Conservation (phyloP, 1,139 yeast species). For the Williopsis jadinii region DNA sequence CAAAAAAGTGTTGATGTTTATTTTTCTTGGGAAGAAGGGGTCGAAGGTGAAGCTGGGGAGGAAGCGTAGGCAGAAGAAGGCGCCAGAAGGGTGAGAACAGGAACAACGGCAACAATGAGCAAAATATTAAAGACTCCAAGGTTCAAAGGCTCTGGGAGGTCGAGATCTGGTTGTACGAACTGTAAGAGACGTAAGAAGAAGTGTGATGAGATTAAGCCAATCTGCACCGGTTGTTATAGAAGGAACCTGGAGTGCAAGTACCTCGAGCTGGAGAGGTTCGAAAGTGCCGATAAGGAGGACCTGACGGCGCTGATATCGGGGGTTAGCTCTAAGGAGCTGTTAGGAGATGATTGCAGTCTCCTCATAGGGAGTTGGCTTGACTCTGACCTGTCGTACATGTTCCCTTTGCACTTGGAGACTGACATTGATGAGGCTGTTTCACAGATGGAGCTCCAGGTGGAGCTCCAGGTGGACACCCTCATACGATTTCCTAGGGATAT, state of each 20-base stretch:
- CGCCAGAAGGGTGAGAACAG: background rate
- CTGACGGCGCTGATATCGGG: background rate
- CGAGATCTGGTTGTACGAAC: constrained; percentile 18
- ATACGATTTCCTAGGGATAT: background rate
- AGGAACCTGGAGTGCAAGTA: constrained; percentile 17
- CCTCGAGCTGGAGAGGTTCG: background rate
- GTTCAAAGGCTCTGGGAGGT: constrained; percentile 1
- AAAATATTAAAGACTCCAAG: background rate
- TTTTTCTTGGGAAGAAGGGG: background rate
- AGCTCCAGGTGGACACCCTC: background rate
- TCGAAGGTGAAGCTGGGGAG: background rate
- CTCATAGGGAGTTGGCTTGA: background rate
- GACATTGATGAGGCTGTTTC: background rate
- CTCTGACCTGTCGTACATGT: background rate
- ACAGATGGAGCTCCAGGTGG: background rate
- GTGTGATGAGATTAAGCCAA: constrained; percentile 24
- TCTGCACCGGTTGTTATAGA: constrained; percentile 21
- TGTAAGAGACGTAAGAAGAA: constrained; percentile 24
- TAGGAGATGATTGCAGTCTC: background rate
- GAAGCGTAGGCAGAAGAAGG: too few species aligned
- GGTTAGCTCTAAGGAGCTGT: background rate
- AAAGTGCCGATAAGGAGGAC: background rate
- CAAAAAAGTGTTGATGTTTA: background rate
- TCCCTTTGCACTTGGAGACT: background rate
- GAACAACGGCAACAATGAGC: background rate